phyloP scores from a whole-genome alignment of 768 basidiomycete genomes.

The Podaxis sp. region DNA sequence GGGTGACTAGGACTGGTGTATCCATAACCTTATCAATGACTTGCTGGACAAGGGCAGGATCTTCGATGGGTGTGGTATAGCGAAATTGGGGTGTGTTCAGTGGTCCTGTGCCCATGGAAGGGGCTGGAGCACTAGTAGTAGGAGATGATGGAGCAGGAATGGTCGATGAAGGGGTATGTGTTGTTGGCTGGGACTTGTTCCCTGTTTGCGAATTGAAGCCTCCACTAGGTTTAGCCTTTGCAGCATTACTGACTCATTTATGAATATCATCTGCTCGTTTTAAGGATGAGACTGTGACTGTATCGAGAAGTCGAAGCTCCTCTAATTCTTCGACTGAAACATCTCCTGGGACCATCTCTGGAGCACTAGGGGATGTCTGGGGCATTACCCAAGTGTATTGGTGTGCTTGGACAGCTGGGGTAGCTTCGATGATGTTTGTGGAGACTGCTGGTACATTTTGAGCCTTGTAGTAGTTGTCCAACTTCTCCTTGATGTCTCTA shows the following conservation, averaged over 20 bases:
- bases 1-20: conserved; percentile 16
- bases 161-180: no score
- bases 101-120: neutral
- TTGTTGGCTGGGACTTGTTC: no score
- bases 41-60: neutral
- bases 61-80: conserved; percentile 17
- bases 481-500: neutral
- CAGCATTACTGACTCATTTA: no score
- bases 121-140: neutral
- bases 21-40: conserved; percentile 15
- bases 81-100: conserved; percentile 1
- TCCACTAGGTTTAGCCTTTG: no score
- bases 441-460: neutral
- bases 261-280: no score
- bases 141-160: neutral
- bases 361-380: no score
- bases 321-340: no score
- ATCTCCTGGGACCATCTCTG: no score
- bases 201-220: no score
- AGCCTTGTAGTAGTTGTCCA: neutral
- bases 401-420: neutral
- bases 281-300: no score
- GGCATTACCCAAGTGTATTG: neutral
- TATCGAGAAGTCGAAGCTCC: no score
- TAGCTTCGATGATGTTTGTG: no score